Base-by-base conservation (phyloP, 148 eudicot species). In the Nepenthes gracilis region DNA sequence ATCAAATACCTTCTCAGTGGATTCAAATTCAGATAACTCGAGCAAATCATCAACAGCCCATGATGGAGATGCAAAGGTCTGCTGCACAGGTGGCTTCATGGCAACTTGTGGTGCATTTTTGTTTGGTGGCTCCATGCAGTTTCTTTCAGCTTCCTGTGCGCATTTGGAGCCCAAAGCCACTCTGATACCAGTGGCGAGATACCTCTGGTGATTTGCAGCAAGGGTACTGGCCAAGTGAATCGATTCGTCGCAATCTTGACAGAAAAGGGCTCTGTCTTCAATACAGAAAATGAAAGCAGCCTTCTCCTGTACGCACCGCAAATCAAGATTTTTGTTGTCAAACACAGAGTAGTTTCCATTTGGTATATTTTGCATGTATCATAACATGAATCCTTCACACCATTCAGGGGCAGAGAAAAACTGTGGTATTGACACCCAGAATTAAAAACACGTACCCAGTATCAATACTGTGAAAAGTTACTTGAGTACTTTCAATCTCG, bases 201-300 rank as follows among this genome's bases (percentile, higher is more conserved):
- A 86, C 33, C 96, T 75, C 73, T 93, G 96, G 73, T 93, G 98
- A 58, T 84, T 88, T 32, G 83, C 96, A 47, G 98, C 81, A 38
- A 74, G 91, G 69, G 82, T 77, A 45, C 67, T 73, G 1, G 83
- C 91, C 5, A 80, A 72, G 54, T 93, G 98, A 53, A 93, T 86
- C 1, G 91, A 72, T 78, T 80, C 91, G 36, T 93, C 98, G 52
- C 98, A 93, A 65, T 88, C 90, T 55, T 75, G 87, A 73, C 98
- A 93, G 51, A 86, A 88, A 47, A 93, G 83, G 43, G 98, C 98
- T 73, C 98, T 79, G 72, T 93, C 98, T 71, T 93, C 98, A 34
- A 93, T 96, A 58, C 98, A 93, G 83, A 93, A 93, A 15, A 93
- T 93, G 66, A 93, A 93, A 32, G 98, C 98, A 9, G 98, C 59